These are phyloP conservation scores for Puccinia coronata DNA, from an alignment of 1,284 basidiomycete species.

Conservation along the genomic window DNA sequence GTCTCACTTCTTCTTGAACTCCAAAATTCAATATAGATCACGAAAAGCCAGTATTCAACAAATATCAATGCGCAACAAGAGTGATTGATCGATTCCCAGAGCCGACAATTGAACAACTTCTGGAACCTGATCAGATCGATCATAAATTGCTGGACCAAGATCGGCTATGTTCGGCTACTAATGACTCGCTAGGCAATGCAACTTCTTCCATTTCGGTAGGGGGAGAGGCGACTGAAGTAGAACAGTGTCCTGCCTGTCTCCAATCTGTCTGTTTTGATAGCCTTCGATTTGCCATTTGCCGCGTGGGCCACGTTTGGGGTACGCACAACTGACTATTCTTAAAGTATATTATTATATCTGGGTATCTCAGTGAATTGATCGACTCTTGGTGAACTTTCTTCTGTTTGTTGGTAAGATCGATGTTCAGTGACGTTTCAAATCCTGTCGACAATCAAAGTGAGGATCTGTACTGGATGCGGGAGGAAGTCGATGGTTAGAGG, in stretches of 20 bases:
- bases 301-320: constrained; percentile 39
- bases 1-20: not conserved
- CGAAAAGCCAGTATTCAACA: not conserved
- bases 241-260: constrained; percentile 38
- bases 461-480: constrained; percentile 29
- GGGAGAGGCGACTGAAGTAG: not conserved
- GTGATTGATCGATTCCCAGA: constrained; percentile 6
- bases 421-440: constrained; percentile 41
- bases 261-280: constrained; percentile 20
- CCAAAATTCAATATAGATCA: not conserved
- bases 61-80: not conserved
- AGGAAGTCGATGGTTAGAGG: not conserved
- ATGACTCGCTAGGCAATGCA: not conserved
- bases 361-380: not conserved
- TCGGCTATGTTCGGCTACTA: not conserved
- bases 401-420: constrained; percentile 7
- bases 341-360: not conserved
- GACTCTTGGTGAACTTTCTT: not conserved
- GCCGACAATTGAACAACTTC: constrained; percentile 19
- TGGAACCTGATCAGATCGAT: constrained; percentile 22
- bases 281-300: constrained; percentile 26
- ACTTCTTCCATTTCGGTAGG: not conserved
- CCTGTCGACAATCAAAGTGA: constrained; percentile 16
- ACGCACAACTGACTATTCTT: not conserved
- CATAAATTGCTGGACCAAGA: constrained; percentile 34